Conservation (phyloP, 495 filamentous ascomycete genomes). For the Cetradonia linearis region DNA sequence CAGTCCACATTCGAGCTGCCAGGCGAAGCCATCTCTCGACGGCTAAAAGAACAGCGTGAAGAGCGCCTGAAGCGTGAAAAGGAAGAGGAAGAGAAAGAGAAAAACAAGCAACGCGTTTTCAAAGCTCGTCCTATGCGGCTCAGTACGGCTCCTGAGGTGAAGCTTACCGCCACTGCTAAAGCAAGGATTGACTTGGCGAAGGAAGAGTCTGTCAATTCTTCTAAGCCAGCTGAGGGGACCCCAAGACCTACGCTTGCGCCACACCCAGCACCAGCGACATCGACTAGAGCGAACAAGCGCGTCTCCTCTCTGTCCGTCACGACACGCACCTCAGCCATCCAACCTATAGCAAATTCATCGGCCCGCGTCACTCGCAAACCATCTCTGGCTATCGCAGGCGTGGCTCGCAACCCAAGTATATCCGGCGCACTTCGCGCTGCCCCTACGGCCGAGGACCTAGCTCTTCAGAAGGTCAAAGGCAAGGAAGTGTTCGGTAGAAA, state of each 20-base stretch:
- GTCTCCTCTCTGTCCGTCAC: slow-evolving; percentile 21
- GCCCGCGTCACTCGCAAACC: slow-evolving; percentile 9
- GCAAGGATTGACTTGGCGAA: slow-evolving; percentile 41
- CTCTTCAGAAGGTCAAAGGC: slow-evolving; percentile 39
- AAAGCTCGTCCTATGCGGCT: slow-evolving; percentile 52
- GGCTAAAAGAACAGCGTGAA: slow-evolving; percentile 56
- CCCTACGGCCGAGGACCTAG: slow-evolving; percentile 14
- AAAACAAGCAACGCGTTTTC: slow-evolving; percentile 43
- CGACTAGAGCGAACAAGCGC: slow-evolving; percentile 13
- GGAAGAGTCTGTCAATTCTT: slow-evolving; percentile 11
- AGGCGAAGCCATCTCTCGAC: slow-evolving; percentile 61
- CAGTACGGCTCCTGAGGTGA: slow-evolving; percentile 31
- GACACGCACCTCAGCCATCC: slow-evolving; percentile 14
- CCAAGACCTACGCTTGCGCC: slow-evolving; percentile 24
- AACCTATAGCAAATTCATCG: slow-evolving; percentile 9
- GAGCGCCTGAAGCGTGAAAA: slow-evolving; percentile 51
- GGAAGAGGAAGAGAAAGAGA: slow-evolving; percentile 44
- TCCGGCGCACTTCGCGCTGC: slow-evolving; percentile 9
- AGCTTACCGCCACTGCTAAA: slow-evolving; percentile 45
- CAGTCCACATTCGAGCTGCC: slow-evolving; percentile 59
- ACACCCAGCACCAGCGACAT: slow-evolving; percentile 19
- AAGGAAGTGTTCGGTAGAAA: slow-evolving; percentile 53
- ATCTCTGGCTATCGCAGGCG: slow-evolving; percentile 15
- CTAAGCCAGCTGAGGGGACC: slow-evolving; percentile 16
- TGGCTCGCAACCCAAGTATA: slow-evolving; percentile 11